Conservation (phyloP, 306 rosid species). For the Ziziphus jujuba region DNA sequence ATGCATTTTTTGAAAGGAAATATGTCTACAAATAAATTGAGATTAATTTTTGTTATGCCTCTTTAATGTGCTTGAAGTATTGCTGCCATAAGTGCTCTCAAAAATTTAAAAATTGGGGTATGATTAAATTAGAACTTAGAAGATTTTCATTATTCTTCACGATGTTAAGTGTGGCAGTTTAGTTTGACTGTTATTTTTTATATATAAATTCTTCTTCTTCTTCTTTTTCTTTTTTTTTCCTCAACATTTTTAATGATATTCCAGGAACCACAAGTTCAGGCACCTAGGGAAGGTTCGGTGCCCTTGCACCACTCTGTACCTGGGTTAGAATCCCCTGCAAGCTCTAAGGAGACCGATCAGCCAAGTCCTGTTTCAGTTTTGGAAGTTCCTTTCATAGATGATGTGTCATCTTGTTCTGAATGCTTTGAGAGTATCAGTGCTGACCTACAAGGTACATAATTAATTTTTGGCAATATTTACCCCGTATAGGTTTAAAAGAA, state of each 20-base stretch:
- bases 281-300: conserved; percentile 43
- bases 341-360: conserved; percentile 83
- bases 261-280: conserved; percentile 52
- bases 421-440: conserved; percentile 90
- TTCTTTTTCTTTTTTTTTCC: conserved; percentile 11
- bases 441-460: conserved; percentile 77
- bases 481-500: background rate
- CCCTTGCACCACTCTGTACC: conserved; percentile 39
- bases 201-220: conserved; percentile 6
- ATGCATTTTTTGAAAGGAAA: too few relatives aligned
- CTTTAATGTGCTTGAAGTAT: too few relatives aligned
- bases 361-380: conserved; percentile 97
- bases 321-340: conserved; percentile 51
- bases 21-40: too few relatives aligned
- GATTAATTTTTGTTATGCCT: too few relatives aligned
- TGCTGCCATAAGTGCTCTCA: too few relatives aligned
- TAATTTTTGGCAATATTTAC: conserved; percentile 12
- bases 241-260: conserved; percentile 36
- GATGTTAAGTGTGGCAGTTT: background rate
- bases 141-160: conserved; percentile 1
- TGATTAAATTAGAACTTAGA: too few relatives aligned
- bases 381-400: conserved; percentile 80
- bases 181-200: background rate
- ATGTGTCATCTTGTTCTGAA: conserved; percentile 77
- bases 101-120: too few relatives aligned